Evolutionary conservation across 169 alveolate species (phyloP).

Genomic region (Cryptosporidium felis): DNA sequence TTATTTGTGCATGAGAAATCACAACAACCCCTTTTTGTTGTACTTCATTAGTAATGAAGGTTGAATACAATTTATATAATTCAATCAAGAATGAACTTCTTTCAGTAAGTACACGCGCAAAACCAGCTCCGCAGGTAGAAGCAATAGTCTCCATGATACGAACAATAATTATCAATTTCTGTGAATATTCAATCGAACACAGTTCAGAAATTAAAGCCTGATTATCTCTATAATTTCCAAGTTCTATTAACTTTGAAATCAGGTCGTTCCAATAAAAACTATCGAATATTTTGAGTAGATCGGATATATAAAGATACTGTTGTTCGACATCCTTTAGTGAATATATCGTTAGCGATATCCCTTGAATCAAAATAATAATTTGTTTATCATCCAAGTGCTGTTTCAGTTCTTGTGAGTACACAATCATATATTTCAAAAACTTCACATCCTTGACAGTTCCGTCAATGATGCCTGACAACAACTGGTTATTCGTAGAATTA

Average conservation of each 20-base stretch:
- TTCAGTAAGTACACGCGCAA: slow-evolving; percentile 60
- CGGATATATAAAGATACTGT: slow-evolving; percentile 44
- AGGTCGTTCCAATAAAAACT: slow-evolving; percentile 54
- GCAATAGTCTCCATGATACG: slow-evolving; percentile 70
- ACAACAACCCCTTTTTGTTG: slow-evolving; percentile 39
- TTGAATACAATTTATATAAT: slow-evolving; percentile 36
- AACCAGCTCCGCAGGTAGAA: slow-evolving; percentile 62
- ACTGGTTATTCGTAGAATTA: not conserved
- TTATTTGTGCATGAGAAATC: slow-evolving; percentile 34
- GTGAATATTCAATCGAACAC: slow-evolving; percentile 61
- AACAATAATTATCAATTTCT: slow-evolving; percentile 6
- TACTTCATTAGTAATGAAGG: slow-evolving; percentile 3
- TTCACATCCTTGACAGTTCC: not conserved
- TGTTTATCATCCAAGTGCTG: slow-evolving; percentile 65
- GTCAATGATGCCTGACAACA: slow-evolving; percentile 4
- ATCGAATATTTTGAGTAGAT: slow-evolving; percentile 34
- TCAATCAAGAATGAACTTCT: slow-evolving; percentile 35
- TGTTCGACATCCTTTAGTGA: slow-evolving; percentile 55
- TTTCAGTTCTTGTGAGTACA: slow-evolving; percentile 46
- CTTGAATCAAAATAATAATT: slow-evolving; percentile 45
- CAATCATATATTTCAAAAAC: slow-evolving; percentile 58
- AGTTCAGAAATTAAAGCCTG: slow-evolving; percentile 1
- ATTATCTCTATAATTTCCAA: slow-evolving; percentile 8
- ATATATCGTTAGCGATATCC: slow-evolving; percentile 45
- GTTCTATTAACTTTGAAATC: not conserved